These are phyloP conservation scores for Globisporangium ultimum DNA, from an alignment of 352 stramenopile genomes.

Conservation along the genomic window DNA sequence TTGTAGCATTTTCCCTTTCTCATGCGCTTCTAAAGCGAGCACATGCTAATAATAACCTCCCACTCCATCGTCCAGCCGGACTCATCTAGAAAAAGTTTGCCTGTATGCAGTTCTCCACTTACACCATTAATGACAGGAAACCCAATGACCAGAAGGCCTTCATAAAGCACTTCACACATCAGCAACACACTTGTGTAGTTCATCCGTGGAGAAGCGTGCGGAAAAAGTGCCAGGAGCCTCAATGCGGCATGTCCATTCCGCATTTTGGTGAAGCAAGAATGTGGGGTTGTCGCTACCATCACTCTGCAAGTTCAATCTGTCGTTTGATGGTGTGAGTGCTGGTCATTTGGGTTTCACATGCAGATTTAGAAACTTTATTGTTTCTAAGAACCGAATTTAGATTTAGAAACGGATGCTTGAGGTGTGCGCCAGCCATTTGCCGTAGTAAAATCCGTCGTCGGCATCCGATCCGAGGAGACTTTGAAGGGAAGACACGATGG, in stretches of 20 bases:
- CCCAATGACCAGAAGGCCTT: background rate
- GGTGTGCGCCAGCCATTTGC: constrained; percentile 12
- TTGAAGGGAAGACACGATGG: constrained; percentile 19
- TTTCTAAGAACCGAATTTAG: background rate
- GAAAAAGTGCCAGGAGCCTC: background rate
- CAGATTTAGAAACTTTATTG: background rate
- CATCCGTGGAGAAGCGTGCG: background rate
- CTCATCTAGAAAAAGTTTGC: no score
- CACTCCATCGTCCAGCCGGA: no score
- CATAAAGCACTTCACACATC: background rate
- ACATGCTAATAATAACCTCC: background rate
- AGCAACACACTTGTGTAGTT: background rate
- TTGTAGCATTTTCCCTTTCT: no score
- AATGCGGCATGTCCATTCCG: background rate
- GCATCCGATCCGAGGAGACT: background rate
- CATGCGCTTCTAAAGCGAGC: background rate
- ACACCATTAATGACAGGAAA: no score
- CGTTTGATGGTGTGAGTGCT: background rate
- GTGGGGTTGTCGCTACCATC: background rate
- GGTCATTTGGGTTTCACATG: background rate
- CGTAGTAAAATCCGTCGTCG: constrained; percentile 3
- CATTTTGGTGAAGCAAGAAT: no score
- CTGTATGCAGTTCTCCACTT: no score
- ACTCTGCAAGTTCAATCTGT: background rate
- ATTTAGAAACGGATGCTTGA: constrained; percentile 10